A percentile compares a stretch with the other conserved stretches of the same genome.
phyloP scores from a whole-genome alignment of 345 rosid species.

The Cardiospermum halicacabum region DNA sequence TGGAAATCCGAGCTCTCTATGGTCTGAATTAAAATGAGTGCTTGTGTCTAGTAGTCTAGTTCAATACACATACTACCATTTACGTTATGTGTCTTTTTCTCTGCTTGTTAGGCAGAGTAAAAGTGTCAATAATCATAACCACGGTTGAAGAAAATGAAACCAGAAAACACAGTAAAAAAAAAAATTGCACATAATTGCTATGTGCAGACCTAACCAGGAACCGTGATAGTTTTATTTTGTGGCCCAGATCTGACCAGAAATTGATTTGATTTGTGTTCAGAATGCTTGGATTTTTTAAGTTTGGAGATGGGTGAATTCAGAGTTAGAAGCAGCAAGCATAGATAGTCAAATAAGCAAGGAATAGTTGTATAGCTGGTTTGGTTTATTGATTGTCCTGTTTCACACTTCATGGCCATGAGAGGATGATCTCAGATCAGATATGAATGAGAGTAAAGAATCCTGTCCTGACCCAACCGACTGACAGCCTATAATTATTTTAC shows the following conservation, averaged over 20 bases:
- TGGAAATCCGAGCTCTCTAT: slow-evolving; percentile 3
- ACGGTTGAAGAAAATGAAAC: too few species aligned
- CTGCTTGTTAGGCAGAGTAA: slow-evolving; percentile 8
- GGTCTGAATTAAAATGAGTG: not conserved
- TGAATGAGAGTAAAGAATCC: slow-evolving; percentile 11
- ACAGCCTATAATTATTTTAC: slow-evolving; percentile 8
- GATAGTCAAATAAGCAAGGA: too few species aligned
- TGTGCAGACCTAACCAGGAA: not conserved
- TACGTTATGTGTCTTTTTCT: not conserved
- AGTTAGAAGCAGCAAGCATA: too few species aligned
- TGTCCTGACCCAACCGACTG: slow-evolving; percentile 11
- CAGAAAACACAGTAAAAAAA: too few species aligned
- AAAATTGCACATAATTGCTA: not conserved
- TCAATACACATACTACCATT: not conserved
- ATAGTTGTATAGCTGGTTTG: not conserved
- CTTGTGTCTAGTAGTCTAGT: not conserved
- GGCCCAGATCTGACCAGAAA: too few species aligned
- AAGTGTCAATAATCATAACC: not conserved
- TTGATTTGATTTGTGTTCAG: too few species aligned
- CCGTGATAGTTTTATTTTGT: too few species aligned
- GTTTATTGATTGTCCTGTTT: slow-evolving; percentile 10
- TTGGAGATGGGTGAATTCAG: too few species aligned
- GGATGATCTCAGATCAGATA: slow-evolving; percentile 7
- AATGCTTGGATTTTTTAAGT: too few species aligned
- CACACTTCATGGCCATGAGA: slow-evolving; percentile 13